phyloP scores from a whole-genome alignment of 2,329 filamentous ascomycete species.

The Botryotinia convoluta region DNA sequence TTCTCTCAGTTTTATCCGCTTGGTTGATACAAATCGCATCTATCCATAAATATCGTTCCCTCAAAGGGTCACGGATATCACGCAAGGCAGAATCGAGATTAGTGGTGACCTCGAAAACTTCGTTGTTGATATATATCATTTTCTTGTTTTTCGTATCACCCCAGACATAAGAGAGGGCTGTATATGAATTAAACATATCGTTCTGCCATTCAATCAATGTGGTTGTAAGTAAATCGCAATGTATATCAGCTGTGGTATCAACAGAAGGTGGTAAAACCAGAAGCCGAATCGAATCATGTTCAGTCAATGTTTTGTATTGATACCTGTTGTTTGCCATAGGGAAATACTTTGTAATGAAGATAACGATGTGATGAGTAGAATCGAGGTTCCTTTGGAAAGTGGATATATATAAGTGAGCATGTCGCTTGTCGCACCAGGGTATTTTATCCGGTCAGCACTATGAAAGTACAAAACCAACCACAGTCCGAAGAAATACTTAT shows the following conservation, averaged over 20 bases:
- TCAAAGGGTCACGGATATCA: not conserved
- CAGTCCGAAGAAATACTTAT: not conserved
- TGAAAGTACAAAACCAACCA: not conserved
- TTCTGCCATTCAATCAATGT: not conserved
- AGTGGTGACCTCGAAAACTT: not conserved
- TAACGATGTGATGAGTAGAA: not conserved
- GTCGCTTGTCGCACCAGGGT: not conserved
- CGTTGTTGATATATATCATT: not conserved
- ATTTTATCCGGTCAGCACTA: not conserved
- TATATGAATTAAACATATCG: not conserved
- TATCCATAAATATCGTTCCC: not conserved
- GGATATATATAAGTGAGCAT: not conserved
- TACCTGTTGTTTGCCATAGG: not conserved
- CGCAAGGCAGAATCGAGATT: not conserved
- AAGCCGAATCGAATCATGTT: not conserved
- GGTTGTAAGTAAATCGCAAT: not conserved
- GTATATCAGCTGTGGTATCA: not conserved
- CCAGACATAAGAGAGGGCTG: not conserved
- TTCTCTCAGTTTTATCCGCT: not conserved
- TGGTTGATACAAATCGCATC: not conserved
- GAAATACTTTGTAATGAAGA: rapidly evolving
- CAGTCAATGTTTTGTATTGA: not conserved
- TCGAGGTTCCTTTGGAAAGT: not conserved
- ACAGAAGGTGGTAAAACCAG: not conserved
- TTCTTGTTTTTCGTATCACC: not conserved